phyloP scores from a whole-genome alignment of 192 early-diverging fungal species.

The Piromyces finnis region DNA sequence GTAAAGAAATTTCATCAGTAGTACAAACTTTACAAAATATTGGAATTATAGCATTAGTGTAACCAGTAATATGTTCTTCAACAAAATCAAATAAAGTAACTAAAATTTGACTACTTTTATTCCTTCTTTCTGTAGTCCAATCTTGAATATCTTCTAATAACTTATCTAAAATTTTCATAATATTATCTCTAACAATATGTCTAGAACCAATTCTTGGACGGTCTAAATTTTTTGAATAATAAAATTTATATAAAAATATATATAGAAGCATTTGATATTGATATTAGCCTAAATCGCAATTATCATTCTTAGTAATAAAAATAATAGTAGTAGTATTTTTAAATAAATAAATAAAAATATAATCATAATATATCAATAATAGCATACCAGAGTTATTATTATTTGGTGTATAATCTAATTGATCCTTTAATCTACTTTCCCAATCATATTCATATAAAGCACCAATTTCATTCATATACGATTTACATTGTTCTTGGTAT shows the following conservation, averaged over 20 bases:
- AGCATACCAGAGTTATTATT: not conserved
- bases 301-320: too few species aligned
- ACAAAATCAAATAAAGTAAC: slow-evolving; percentile 16
- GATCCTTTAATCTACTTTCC: slow-evolving; percentile 27
- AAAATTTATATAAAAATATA: not conserved
- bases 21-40: slow-evolving; percentile 19
- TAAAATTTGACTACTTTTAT: slow-evolving; percentile 14
- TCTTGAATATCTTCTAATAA: slow-evolving; percentile 17
- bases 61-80: slow-evolving; percentile 28
- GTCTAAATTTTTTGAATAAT: not conserved
- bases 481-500: slow-evolving; percentile 1
- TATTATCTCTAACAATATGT: slow-evolving; percentile 28
- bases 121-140: slow-evolving; percentile 25
- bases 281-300: too few species aligned
- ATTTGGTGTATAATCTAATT: slow-evolving; percentile 22
- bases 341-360: not conserved
- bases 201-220: slow-evolving; percentile 25
- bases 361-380: not conserved
- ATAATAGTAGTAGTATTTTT: not conserved
- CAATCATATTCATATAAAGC: slow-evolving; percentile 30
- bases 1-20: slow-evolving; percentile 20
- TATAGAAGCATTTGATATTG: not conserved
- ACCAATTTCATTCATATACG: slow-evolving; percentile 17
- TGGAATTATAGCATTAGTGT: slow-evolving; percentile 19
- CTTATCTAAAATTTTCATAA: slow-evolving; percentile 20